phyloP scores from a whole-genome alignment of 495 filamentous ascomycete genomes.

The Parachaetomium inaequale region DNA sequence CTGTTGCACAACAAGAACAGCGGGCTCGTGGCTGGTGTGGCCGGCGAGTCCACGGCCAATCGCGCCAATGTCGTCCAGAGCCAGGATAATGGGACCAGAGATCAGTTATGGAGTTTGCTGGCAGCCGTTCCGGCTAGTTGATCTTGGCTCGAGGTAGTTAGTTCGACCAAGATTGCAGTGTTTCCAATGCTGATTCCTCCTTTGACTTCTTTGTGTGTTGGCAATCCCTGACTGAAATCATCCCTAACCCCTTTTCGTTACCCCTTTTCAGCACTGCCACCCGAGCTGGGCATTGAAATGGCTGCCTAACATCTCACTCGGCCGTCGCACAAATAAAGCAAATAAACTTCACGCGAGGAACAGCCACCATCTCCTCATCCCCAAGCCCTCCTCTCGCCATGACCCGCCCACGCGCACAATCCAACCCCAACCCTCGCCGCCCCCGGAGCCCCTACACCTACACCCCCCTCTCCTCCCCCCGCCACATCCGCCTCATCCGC shows the following conservation, averaged over 20 bases:
- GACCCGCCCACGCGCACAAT: constrained; percentile 5
- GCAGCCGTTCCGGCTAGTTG: no score
- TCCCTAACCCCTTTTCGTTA: not conserved
- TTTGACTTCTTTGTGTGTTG: no score
- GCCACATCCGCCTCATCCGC: constrained; percentile 16
- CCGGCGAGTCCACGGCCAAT: no score
- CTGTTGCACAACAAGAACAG: no score
- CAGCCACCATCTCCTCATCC: not conserved
- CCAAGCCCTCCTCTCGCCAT: not conserved
- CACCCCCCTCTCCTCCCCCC: constrained; percentile 14
- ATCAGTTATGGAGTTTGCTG: no score
- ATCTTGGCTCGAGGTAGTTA: no score
- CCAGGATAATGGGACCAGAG: no score
- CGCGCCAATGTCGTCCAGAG: no score
- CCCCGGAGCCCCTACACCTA: constrained; percentile 10
- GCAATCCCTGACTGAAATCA: not conserved
- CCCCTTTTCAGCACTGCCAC: not conserved
- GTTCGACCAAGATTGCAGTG: no score
- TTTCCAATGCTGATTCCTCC: no score
- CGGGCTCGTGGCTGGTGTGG: no score
- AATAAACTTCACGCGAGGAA: not conserved
- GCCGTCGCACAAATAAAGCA: not conserved
- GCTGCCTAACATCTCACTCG: not conserved
- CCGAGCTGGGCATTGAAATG: not conserved
- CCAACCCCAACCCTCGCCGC: constrained; percentile 9